These are phyloP conservation scores for Tulasnella sp. DNA, from an alignment of 768 basidiomycete genomes.

Conservation along the genomic window DNA sequence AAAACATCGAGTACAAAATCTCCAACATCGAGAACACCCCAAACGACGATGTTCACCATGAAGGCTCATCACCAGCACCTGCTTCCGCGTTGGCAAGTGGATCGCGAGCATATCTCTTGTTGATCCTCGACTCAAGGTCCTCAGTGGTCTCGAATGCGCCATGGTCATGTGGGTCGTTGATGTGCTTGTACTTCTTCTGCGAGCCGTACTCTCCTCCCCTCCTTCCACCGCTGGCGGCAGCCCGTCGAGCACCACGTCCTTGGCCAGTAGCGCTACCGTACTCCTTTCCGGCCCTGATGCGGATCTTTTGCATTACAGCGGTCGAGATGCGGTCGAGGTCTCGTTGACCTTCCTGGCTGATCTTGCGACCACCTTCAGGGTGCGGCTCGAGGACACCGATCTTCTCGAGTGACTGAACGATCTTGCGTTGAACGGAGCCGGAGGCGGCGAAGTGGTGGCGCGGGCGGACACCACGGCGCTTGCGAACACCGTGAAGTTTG, in stretches of 20 bases:
- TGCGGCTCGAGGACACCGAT: conserved; percentile 95
- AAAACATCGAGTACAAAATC: not conserved
- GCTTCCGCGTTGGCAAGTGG: not conserved
- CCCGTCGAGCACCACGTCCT: not conserved
- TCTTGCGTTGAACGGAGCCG: conserved; percentile 84
- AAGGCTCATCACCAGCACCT: not conserved
- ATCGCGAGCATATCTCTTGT: not conserved
- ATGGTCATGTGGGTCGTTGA: not conserved
- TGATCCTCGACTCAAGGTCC: not conserved
- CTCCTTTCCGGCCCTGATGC: conserved; percentile 19
- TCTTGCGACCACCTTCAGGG: conserved; percentile 90
- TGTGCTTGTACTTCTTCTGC: conserved; percentile 5
- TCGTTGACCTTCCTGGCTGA: conserved; percentile 94
- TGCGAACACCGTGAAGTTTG: conserved; percentile 95
- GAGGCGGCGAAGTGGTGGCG: conserved; percentile 89
- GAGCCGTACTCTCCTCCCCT: not conserved
- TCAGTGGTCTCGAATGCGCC: not conserved
- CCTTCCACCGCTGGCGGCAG: not conserved
- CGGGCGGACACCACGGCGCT: conserved; percentile 93
- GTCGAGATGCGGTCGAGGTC: conserved; percentile 93
- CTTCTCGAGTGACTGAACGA: conserved; percentile 97
- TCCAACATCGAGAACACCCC: not conserved
- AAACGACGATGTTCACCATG: not conserved
- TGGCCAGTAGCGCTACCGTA: not conserved
- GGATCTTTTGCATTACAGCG: conserved; percentile 53